Conservation (phyloP, 2,329 filamentous ascomycete genomes). For the Stromatinia cepivora region DNA sequence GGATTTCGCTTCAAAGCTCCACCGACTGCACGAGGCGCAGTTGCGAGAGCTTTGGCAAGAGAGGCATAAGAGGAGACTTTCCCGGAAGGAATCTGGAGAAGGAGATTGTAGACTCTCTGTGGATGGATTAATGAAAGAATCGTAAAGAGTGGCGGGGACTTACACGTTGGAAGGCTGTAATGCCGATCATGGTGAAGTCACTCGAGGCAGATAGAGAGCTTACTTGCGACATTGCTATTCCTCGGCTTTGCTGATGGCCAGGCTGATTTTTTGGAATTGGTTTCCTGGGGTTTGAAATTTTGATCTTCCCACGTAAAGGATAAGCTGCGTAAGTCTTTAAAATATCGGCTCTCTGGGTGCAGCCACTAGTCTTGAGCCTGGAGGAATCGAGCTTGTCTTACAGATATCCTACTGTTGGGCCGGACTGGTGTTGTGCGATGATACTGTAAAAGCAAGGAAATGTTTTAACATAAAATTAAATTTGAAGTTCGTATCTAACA, state of each 20-base stretch:
- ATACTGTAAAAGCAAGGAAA: no score
- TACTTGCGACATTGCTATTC: neutral
- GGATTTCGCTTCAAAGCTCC: constrained; percentile 61
- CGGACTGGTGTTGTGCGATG: no score
- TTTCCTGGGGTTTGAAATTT: neutral
- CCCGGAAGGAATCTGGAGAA: constrained; percentile 60
- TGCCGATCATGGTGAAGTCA: constrained; percentile 25
- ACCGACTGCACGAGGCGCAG: constrained; percentile 63
- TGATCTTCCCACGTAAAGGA: no score
- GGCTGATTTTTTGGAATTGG: no score
- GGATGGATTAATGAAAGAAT: neutral
- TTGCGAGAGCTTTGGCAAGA: constrained; percentile 55
- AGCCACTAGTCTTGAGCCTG: no score
- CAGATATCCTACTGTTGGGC: no score
- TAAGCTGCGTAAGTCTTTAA: no score
- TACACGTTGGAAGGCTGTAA: constrained; percentile 36
- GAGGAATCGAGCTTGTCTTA: no score
- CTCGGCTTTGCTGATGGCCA: neutral
- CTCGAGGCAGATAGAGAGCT: neutral
- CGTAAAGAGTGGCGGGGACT: neutral
- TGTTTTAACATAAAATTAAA: no score
- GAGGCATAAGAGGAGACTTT: constrained; percentile 61
- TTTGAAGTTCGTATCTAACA: neutral
- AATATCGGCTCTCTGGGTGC: no score
- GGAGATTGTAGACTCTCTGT: constrained; percentile 53